Evolutionary conservation across 2,329 filamentous ascomycete species (phyloP).

Genomic region (Curvularia eragrostidis): DNA sequence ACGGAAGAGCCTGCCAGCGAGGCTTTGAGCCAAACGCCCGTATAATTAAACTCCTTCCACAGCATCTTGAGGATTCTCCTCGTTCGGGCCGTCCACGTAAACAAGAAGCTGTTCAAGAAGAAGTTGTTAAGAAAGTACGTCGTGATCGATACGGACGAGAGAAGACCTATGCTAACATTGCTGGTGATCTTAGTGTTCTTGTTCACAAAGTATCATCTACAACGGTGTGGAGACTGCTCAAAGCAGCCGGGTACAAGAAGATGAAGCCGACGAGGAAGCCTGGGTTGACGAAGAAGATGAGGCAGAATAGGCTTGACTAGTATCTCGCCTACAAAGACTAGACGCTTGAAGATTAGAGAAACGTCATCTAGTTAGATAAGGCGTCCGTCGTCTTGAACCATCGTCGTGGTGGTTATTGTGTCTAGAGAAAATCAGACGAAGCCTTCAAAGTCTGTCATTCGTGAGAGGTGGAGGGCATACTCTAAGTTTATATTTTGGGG

Average conservation of each 20-base stretch:
- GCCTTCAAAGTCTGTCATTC: constrained; percentile 17
- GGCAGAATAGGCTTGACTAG: neutral
- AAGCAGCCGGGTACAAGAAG: constrained; percentile 10
- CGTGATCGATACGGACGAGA: constrained; percentile 7
- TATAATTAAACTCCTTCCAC: neutral
- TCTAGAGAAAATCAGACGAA: constrained; percentile 16
- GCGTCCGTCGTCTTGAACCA: constrained; percentile 15
- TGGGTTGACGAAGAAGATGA: constrained; percentile 13
- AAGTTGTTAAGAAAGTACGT: neutral
- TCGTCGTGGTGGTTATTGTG: constrained; percentile 3
- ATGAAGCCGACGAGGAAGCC: constrained; percentile 17
- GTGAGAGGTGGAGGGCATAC: constrained; percentile 19
- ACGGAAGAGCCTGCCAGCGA: neutral
- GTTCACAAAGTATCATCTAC: constrained; percentile 1
- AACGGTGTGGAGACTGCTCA: constrained; percentile 1
- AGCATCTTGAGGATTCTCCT: neutral
- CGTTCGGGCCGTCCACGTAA: neutral
- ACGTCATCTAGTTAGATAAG: constrained; percentile 18
- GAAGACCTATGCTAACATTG: constrained; percentile 23
- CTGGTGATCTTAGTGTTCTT: constrained; percentile 14
- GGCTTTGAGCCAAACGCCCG: neutral
- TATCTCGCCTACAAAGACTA: constrained; percentile 7
- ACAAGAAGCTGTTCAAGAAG: neutral
- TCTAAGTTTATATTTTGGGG: constrained; percentile 6
- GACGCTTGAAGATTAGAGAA: constrained; percentile 21